These are phyloP conservation scores for Tuber aestivum DNA, from an alignment of 495 filamentous ascomycete species.

Conservation along the genomic window DNA sequence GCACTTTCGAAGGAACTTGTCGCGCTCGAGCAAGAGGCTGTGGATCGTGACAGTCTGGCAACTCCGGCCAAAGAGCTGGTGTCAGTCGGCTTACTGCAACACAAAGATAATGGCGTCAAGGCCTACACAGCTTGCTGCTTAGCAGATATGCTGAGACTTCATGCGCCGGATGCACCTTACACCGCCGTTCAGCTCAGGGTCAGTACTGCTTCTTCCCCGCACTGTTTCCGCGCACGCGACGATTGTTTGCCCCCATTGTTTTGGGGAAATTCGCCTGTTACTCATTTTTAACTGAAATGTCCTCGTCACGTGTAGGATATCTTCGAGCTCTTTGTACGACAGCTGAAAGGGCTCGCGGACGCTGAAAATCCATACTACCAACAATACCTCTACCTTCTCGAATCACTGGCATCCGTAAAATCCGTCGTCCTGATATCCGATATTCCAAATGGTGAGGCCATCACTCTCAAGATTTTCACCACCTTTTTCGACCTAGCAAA, in stretches of 20 bases:
- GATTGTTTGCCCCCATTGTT: constrained; percentile 6
- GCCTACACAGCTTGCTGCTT: constrained; percentile 84
- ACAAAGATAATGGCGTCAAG: constrained; percentile 88
- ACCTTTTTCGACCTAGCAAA: constrained; percentile 90
- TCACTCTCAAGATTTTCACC: constrained; percentile 74
- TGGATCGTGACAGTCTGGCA: constrained; percentile 69
- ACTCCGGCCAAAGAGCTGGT: constrained; percentile 86
- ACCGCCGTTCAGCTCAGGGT: constrained; percentile 87
- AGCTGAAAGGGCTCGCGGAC: constrained; percentile 76
- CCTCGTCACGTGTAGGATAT: constrained; percentile 61
- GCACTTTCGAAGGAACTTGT: constrained; percentile 75
- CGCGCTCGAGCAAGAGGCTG: constrained; percentile 80
- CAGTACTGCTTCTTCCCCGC: constrained; percentile 34
- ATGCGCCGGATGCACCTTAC: constrained; percentile 93
- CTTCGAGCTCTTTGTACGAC: constrained; percentile 78
- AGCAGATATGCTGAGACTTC: constrained; percentile 88
- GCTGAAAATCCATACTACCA: constrained; percentile 85
- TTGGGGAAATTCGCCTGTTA: constrained; percentile 13
- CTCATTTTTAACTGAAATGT: constrained; percentile 11
- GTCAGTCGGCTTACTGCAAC: constrained; percentile 69
- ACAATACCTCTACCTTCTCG: constrained; percentile 83
- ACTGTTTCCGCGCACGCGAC: constrained; percentile 10
- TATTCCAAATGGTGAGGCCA: constrained; percentile 66
- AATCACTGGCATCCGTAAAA: constrained; percentile 85
- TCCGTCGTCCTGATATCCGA: constrained; percentile 92